Conservation (phyloP, 106 monocot genomes). For the Gastrodia elata region DNA sequence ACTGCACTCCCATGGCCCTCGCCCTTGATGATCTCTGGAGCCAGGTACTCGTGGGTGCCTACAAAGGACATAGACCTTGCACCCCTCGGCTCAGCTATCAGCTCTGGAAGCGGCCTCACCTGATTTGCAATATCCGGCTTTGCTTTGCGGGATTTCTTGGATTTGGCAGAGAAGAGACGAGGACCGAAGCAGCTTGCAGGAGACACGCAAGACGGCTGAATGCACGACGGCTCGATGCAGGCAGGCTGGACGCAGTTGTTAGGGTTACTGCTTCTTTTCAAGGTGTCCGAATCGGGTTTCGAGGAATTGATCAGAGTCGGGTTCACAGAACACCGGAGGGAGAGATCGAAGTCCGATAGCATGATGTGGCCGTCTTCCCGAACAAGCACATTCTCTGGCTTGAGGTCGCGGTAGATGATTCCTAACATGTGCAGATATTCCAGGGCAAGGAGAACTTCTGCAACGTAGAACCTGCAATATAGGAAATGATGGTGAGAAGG, state of each 20-base stretch:
- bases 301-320: constrained; percentile 38
- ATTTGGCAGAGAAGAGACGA: constrained; percentile 37
- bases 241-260: constrained; percentile 28
- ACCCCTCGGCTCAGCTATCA: constrained; percentile 37
- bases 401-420: constrained; percentile 44
- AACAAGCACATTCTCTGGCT: constrained; percentile 43
- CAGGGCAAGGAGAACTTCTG: constrained; percentile 33
- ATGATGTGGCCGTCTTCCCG: constrained; percentile 72
- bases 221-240: constrained; percentile 31
- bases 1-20: constrained; percentile 20
- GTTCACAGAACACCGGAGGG: constrained; percentile 29
- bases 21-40: constrained; percentile 19
- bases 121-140: constrained; percentile 27
- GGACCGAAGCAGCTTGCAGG: constrained; percentile 24
- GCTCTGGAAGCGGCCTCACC: constrained; percentile 30
- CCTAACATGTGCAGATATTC: constrained; percentile 49
- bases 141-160: constrained; percentile 24
- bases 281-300: constrained; percentile 20
- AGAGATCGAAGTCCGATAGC: constrained; percentile 76
- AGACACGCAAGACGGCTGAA: constrained; percentile 25
- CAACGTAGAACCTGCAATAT: constrained; percentile 36
- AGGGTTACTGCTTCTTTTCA: constrained; percentile 8
- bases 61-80: constrained; percentile 51
- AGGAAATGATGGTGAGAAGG: no score
- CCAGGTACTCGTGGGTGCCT: constrained; percentile 33